Evolutionary conservation across 2,329 filamentous ascomycete species (phyloP), one percentile per base, ranked within the genome.

Genomic region (Colletotrichum endophyticum): DNA sequence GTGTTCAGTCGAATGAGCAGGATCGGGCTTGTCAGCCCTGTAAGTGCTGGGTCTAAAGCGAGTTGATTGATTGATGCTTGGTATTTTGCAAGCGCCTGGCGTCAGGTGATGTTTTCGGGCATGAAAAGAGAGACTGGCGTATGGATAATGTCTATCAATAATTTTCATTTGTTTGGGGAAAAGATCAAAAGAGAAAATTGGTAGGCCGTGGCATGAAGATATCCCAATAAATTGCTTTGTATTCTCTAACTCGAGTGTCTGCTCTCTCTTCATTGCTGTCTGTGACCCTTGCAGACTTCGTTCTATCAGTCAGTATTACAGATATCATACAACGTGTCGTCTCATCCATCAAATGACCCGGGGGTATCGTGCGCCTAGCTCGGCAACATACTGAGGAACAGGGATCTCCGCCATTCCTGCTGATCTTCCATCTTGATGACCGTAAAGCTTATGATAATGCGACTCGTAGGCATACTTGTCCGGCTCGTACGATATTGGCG

Each of bases 1-100:
- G 63, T 79, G 28, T 57, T 79, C 30, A 62, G 66, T 32, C 74
- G 70, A 49, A 76, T 78, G 66, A 73, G 72, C 25, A 72, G 67
- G 69, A 76, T 78, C 22, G 72, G 73, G 6, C 61, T 75, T 9
- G 69, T 73, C 15, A 74, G 77, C 12, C 77, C 76, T 15, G 66
- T 71, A 8, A 76, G 72, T 32, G 56, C 66, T 0, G 66, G 70
- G 5, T 61, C 70, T 32, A 76, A 59, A 44, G 36, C 57, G 70
- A 34, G 8, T 30, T 30, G 25, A 22, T 28, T 25, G 39, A 27
- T 13, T 44, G 70, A 34, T 63, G 28, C 8, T 32, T 25, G 32
- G 15, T 5, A 1, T 7, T 7, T 36, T 32, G 19, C 22, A 22
- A 63, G 28, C 32, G 19, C 3, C 1, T n/a, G 59, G 28, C 44